Evolutionary conservation across 352 stramenopile species (phyloP).

Genomic region (Stephanocyclus meneghinianus): DNA sequence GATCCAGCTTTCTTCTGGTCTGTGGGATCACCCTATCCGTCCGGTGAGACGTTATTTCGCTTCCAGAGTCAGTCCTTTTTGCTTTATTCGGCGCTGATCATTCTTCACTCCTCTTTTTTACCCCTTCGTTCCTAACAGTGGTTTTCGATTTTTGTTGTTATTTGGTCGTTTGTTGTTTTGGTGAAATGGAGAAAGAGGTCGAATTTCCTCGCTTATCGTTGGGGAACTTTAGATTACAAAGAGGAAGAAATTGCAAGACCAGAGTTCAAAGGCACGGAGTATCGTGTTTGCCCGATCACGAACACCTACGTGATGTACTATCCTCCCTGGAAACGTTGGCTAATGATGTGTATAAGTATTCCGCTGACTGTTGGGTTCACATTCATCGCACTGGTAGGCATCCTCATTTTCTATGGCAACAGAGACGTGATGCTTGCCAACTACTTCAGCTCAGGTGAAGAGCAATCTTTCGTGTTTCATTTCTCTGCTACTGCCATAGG

Average conservation of each 20-base stretch:
- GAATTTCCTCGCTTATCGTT: constrained; percentile 76
- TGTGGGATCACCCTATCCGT: constrained; percentile 77
- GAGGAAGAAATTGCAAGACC: constrained; percentile 80
- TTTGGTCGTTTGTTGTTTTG: constrained; percentile 83
- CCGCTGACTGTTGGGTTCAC: constrained; percentile 78
- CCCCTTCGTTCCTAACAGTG: background rate
- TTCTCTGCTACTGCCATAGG: constrained; percentile 64
- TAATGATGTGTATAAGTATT: constrained; percentile 82
- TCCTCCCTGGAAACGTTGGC: constrained; percentile 81
- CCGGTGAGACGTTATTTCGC: constrained; percentile 28
- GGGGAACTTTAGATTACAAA: constrained; percentile 82
- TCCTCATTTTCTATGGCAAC: constrained; percentile 82
- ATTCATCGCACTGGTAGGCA: constrained; percentile 64
- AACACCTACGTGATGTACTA: constrained; percentile 78
- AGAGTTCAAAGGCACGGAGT: constrained; percentile 77
- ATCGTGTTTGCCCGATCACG: constrained; percentile 69
- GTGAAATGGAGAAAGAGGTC: constrained; percentile 77
- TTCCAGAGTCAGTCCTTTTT: no score
- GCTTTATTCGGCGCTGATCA: no score
- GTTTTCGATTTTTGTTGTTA: constrained; percentile 72
- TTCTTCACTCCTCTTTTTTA: background rate
- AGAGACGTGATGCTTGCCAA: constrained; percentile 78
- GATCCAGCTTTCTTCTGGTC: constrained; percentile 57
- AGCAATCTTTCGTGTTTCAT: constrained; percentile 53
- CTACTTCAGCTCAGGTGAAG: constrained; percentile 63